phyloP scores from a whole-genome alignment of 2,329 filamentous ascomycete species.

The Paraphaeosphaeria sporulosa region DNA sequence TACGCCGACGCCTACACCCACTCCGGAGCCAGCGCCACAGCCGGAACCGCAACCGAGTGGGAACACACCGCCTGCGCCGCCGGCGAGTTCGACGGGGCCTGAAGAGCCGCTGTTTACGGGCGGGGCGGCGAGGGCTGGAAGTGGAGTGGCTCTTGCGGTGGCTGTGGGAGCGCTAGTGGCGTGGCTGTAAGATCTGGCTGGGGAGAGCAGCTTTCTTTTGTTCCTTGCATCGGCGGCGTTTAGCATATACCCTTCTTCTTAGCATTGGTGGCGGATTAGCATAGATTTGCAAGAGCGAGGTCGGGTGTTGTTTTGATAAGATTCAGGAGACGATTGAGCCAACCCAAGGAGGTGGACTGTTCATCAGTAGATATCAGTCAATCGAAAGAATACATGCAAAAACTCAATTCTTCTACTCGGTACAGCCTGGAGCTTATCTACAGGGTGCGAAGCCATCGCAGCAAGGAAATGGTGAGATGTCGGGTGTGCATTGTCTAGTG shows the following conservation, averaged over 20 bases:
- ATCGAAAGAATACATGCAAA: conserved; percentile 1
- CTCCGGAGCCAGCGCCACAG: not conserved
- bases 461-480: conserved; percentile 19
- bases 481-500: conserved; percentile 22
- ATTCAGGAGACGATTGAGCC: not conserved
- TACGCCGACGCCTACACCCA: not conserved
- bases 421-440: conserved; percentile 25
- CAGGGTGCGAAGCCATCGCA: conserved; percentile 17
- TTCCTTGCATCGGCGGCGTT: conserved; percentile 12
- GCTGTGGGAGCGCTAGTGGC: conserved; percentile 4
- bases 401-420: conserved; percentile 22
- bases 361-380: not conserved
- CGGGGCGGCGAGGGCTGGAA: not conserved
- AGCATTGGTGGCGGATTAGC: not conserved
- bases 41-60: not conserved
- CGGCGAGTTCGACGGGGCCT: conserved; percentile 6
- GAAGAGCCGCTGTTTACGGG: conserved; percentile 9
- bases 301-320: too few relatives aligned
- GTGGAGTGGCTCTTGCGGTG: not conserved
- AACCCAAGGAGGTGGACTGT: not conserved
- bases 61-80: conserved; percentile 1
- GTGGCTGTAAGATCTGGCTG: not conserved
- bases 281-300: not conserved
- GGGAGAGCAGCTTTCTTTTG: not conserved
- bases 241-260: conserved; percentile 4